These are phyloP conservation scores for Colletotrichum godetiae DNA, from an alignment of 2,329 filamentous ascomycete genomes.

Conservation along the genomic window DNA sequence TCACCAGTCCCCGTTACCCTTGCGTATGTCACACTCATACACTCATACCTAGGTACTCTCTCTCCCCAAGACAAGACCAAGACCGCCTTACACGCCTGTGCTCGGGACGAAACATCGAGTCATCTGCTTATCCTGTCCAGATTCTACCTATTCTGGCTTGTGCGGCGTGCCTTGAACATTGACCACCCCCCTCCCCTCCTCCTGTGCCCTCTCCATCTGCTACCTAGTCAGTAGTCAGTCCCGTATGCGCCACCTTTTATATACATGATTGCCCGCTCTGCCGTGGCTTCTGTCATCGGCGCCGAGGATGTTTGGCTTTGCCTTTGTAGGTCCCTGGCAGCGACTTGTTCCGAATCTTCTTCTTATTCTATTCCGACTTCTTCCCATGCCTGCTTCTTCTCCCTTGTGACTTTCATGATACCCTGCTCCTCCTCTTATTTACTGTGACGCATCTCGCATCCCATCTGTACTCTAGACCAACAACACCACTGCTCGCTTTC, in stretches of 20 bases:
- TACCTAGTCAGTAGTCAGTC: neutral
- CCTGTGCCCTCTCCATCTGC: neutral
- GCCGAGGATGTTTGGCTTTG: constrained; percentile 35
- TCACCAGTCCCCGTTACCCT: neutral
- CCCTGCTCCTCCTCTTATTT: neutral
- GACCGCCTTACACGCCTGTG: constrained; percentile 2
- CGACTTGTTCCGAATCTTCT: constrained; percentile 31
- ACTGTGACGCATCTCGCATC: neutral
- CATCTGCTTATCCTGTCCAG: constrained; percentile 21
- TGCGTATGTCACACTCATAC: constrained; percentile 1
- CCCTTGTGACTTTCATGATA: constrained; percentile 19
- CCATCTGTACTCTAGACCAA: neutral
- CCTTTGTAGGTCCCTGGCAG: constrained; percentile 24
- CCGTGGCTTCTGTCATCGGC: constrained; percentile 36
- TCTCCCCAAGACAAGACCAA: neutral
- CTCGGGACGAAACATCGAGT: constrained; percentile 23
- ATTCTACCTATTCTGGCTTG: constrained; percentile 25
- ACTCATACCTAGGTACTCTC: too few species aligned
- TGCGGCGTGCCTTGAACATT: constrained; percentile 19
- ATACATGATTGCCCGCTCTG: constrained; percentile 10
- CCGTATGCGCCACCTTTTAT: constrained; percentile 29
- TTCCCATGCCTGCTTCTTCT: neutral
- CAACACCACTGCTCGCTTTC: neutral
- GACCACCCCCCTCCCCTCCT: constrained; percentile 14
- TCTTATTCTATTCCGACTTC: constrained; percentile 24